Percentiles rank a stretch among this genome's conserved stretches.
phyloP scores from a whole-genome alignment of 768 basidiomycete species.

The Kondoa subrosea region DNA sequence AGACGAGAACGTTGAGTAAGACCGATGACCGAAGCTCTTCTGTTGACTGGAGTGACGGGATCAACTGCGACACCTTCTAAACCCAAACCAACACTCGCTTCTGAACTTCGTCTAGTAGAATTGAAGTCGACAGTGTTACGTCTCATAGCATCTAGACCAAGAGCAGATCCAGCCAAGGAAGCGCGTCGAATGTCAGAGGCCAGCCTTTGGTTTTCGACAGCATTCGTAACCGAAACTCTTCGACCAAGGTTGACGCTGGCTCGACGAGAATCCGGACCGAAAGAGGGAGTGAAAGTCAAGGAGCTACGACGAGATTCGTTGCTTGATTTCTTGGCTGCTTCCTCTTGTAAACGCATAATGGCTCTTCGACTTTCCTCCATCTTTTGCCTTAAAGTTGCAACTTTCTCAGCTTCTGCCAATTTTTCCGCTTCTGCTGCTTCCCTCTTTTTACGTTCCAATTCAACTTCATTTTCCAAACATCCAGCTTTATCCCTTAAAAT shows the following conservation, averaged over 20 bases:
- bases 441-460: slow-evolving; percentile 11
- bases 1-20: background rate
- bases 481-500: background rate
- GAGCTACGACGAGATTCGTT: slow-evolving; percentile 2
- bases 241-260: background rate
- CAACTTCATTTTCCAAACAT: background rate
- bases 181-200: background rate
- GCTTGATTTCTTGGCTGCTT: slow-evolving; percentile 10
- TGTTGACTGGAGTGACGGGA: background rate
- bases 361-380: slow-evolving; percentile 24
- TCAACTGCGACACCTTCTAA: background rate
- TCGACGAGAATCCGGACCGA: background rate
- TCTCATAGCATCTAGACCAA: slow-evolving; percentile 14
- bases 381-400: slow-evolving; percentile 18
- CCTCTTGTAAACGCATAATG: slow-evolving; percentile 22
- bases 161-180: background rate
- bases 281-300: background rate
- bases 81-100: background rate
- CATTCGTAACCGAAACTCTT: too few relatives aligned
- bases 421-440: slow-evolving; percentile 16
- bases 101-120: background rate
- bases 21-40: background rate
- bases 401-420: slow-evolving; percentile 21
- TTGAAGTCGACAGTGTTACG: slow-evolving; percentile 14
- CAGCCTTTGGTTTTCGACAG: background rate